Conservation (phyloP, 1,139 yeast species). For the Hemisphaericaspora xylofermentans region DNA sequence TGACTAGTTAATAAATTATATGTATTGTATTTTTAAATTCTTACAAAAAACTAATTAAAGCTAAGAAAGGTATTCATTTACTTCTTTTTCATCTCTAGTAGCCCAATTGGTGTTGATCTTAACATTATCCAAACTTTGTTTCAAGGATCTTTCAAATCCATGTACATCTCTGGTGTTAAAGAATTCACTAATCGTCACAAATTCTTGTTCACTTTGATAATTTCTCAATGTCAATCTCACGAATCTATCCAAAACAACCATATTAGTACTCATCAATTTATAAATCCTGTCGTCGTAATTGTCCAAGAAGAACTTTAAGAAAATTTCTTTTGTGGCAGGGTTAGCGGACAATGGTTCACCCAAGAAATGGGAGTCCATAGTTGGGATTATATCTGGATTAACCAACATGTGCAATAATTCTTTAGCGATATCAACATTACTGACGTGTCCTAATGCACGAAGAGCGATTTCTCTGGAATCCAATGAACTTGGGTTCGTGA, state of each 20-base stretch:
- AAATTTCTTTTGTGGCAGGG: constrained; percentile 43
- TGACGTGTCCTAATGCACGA: constrained; percentile 57
- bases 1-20: neutral
- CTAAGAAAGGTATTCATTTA: constrained; percentile 25
- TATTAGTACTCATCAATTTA: constrained; percentile 50
- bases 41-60: neutral
- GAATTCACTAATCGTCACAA: constrained; percentile 47
- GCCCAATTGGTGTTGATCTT: constrained; percentile 50
- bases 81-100: constrained; percentile 29
- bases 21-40: constrained; percentile 2
- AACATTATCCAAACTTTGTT: constrained; percentile 55
- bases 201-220: constrained; percentile 44
- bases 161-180: constrained; percentile 56
- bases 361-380: constrained; percentile 69
- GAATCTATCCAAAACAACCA: constrained; percentile 65
- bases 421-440: constrained; percentile 34
- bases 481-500: constrained; percentile 55
- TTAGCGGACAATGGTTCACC: constrained; percentile 54
- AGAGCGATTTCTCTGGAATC: constrained; percentile 70
- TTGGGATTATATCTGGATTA: constrained; percentile 49
- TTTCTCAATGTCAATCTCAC: constrained; percentile 51
- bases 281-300: constrained; percentile 52
- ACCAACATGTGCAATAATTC: constrained; percentile 40
- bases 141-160: constrained; percentile 60
- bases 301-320: constrained; percentile 57